These are phyloP conservation scores for Quercus aquifolioides DNA, from an alignment of 306 rosid species.

Conservation along the genomic window DNA sequence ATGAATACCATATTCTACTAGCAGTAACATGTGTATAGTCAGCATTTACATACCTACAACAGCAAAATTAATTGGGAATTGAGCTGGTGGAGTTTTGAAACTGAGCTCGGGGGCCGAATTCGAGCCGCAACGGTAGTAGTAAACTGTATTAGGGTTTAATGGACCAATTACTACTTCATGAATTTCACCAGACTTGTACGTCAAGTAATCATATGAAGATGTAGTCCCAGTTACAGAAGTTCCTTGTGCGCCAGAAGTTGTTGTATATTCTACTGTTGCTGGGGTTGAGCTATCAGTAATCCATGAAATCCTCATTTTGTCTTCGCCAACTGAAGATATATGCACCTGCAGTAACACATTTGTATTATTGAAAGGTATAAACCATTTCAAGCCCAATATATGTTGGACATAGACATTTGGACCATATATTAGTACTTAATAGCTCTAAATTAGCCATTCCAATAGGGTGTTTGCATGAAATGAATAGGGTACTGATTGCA, in stretches of 20 bases:
- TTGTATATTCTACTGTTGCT: constrained; percentile 47
- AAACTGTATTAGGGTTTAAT: constrained; percentile 42
- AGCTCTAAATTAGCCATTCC: no score
- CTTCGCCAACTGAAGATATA: constrained; percentile 63
- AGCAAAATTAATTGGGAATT: constrained; percentile 67
- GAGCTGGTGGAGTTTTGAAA: constrained; percentile 66
- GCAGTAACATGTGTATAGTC: not conserved
- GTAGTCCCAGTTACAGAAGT: constrained; percentile 41
- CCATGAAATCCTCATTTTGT: constrained; percentile 77
- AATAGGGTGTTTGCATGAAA: no score
- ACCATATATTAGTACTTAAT: no score
- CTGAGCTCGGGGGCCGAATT: constrained; percentile 30
- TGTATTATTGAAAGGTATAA: not conserved
- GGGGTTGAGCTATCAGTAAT: constrained; percentile 37
- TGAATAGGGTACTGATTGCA: no score
- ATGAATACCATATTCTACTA: no score
- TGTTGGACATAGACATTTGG: no score
- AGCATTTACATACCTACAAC: constrained; percentile 39
- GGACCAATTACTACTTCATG: constrained; percentile 74
- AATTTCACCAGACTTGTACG: constrained; percentile 55
- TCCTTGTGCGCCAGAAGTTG: constrained; percentile 37
- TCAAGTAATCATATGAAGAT: constrained; percentile 25
- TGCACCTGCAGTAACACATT: constrained; percentile 56
- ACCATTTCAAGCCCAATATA: not conserved
- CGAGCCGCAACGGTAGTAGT: constrained; percentile 63